Base-by-base conservation (phyloP, 306 rosid genomes). In the Gastrolobium villosum region DNA sequence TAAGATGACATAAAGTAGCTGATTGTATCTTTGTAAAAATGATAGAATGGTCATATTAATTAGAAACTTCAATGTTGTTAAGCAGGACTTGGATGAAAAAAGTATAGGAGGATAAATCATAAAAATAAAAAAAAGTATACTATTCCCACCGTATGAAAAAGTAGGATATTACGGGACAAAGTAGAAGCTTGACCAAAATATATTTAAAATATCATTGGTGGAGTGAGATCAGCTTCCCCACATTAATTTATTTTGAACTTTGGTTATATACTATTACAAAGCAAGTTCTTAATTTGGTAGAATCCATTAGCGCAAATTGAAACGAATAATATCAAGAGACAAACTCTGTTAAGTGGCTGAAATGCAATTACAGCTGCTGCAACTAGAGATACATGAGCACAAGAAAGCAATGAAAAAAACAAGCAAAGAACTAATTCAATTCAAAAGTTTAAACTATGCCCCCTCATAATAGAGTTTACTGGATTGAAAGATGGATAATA, bases 361-460 rank as follows among this genome's bases (percentile, higher is more conserved):
- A 82, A 76, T 61, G 75, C 77, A 88, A 84, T 85, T 82, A 86
- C 88, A 84, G n/a, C 70, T 68, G 81, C 64, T 77, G 80, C 64
- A 66, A 62, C 80, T 65, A 72, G 36, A 53, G 72, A 76, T 40
- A 59, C 46, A 77, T 37, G 61, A 73, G 53, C 41, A 56, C 50
- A 75, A 79, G 49, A 61, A 41, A 37, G 48, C 6, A 8, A 10
- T 20, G 31, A 31, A 37, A 65, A 53, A 45, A 36, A 10, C 6
- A n/a, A n/a, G n/a, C n/a, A n/a, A n/a, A n/a, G n/a, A n/a, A n/a
- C n/a, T n/a, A n/a, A n/a, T n/a, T n/a, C n/a, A n/a, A n/a, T n/a
- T n/a, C n/a, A n/a, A n/a, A n/a, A n/a, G n/a, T n/a, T n/a, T n/a
- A n/a, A n/a, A n/a, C n/a, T n/a, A n/a, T n/a, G n/a, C n/a, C n/a